These are phyloP conservation scores for Spergularia bocconei DNA, from an alignment of 148 eudicot genomes.

Conservation along the genomic window DNA sequence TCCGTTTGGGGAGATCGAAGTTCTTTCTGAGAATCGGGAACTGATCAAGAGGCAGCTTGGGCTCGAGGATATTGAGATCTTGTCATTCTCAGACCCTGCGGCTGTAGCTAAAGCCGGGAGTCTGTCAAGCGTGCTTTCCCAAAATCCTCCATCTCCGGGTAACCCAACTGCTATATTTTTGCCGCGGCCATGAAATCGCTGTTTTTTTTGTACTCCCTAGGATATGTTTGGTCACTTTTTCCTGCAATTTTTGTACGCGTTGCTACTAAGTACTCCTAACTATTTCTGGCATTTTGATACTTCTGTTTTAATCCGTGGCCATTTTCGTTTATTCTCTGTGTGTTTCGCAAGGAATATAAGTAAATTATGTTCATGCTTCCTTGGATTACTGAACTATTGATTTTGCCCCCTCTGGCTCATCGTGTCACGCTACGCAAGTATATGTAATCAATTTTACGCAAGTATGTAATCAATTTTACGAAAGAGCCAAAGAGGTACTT, in stretches of 20 bases:
- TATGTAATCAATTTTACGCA: no score
- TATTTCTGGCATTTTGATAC: no score
- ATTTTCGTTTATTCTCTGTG: no score
- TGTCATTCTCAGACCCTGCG: constrained; percentile 46
- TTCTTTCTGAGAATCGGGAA: constrained; percentile 58
- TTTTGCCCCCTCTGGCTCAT: no score
- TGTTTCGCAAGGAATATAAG: no score
- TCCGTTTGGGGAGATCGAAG: constrained; percentile 81
- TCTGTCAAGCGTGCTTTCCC: constrained; percentile 43
- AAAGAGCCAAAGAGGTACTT: no score
- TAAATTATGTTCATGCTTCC: no score
- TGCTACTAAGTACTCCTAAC: no score
- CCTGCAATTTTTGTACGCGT: neutral
- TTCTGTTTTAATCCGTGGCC: no score
- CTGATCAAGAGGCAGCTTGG: constrained; percentile 75
- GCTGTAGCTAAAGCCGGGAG: constrained; percentile 58
- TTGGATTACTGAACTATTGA: no score
- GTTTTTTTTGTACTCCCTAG: neutral
- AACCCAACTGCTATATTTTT: constrained; percentile 75
- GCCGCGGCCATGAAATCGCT: constrained; percentile 19
- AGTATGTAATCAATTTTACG: no score
- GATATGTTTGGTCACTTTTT: neutral
- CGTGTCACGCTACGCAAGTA: no score
- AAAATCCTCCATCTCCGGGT: constrained; percentile 89
- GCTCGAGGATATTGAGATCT: constrained; percentile 51